These are phyloP conservation scores for Oryza coarctata DNA, from an alignment of 176 grass and related monocot genomes.

Conservation along the genomic window DNA sequence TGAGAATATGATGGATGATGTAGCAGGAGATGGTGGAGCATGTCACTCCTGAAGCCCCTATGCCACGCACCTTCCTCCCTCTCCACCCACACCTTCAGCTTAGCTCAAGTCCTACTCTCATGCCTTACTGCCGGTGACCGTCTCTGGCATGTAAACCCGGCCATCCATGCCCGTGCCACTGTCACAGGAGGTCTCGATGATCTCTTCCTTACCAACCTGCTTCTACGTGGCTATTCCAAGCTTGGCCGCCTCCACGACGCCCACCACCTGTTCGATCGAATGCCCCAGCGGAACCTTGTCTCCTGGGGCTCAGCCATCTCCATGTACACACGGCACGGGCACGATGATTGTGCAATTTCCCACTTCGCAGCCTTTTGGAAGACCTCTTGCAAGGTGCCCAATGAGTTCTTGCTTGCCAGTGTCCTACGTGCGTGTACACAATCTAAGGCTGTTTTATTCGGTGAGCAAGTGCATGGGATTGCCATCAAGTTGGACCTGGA, in stretches of 20 bases:
- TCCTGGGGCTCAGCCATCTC: slow-evolving; percentile 77
- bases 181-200: not conserved
- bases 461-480: slow-evolving; percentile 54
- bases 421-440: slow-evolving; percentile 59
- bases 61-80: not conserved
- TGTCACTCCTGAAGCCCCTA: not conserved
- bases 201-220: slow-evolving; percentile 50
- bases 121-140: slow-evolving; percentile 49
- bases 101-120: slow-evolving; percentile 50
- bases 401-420: slow-evolving; percentile 70
- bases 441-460: slow-evolving; percentile 23
- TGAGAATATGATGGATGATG: no score
- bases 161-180: slow-evolving; percentile 45
- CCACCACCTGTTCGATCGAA: slow-evolving; percentile 56
- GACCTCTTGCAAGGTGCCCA: slow-evolving; percentile 26
- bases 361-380: slow-evolving; percentile 44
- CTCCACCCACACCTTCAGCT: slow-evolving; percentile 5
- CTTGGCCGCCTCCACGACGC: slow-evolving; percentile 33
- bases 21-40: slow-evolving; percentile 3
- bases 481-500: slow-evolving; percentile 43
- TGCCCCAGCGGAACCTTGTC: slow-evolving; percentile 49
- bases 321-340: slow-evolving; percentile 56
- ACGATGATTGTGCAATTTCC: slow-evolving; percentile 15
- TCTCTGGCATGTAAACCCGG: slow-evolving; percentile 34
- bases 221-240: slow-evolving; percentile 60